Percentiles rank a stretch among this genome's conserved stretches.
These are phyloP conservation scores for Sphaerulina populicola DNA, from an alignment of 2,329 filamentous ascomycete genomes.

Conservation along the genomic window DNA sequence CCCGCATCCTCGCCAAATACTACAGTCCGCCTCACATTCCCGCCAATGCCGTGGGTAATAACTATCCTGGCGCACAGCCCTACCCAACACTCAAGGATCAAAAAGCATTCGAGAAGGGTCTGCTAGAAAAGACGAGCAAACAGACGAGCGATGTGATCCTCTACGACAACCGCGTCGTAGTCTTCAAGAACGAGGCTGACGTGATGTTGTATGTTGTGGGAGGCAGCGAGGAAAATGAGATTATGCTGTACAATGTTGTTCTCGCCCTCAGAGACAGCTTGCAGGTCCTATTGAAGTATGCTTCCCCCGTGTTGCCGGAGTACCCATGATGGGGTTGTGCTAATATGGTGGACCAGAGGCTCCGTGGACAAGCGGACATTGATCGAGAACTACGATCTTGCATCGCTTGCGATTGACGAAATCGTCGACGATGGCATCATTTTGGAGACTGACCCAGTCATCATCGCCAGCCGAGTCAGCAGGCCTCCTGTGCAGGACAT, in stretches of 20 bases:
- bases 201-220: constrained; percentile 95
- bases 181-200: constrained; percentile 97
- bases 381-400: constrained; percentile 96
- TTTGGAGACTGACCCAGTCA: constrained; percentile 90
- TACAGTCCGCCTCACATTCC: constrained; percentile 60
- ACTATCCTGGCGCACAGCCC: constrained; percentile 60
- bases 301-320: constrained; percentile 8
- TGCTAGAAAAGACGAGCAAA: constrained; percentile 92
- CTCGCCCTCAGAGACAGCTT: constrained; percentile 83
- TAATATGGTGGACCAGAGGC: constrained; percentile 51
- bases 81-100: constrained; percentile 88
- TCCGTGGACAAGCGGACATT: constrained; percentile 96
- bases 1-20: constrained; percentile 90
- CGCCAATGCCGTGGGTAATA: constrained; percentile 47
- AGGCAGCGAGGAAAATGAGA: constrained; percentile 87
- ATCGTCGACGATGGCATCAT: constrained; percentile 94
- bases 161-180: constrained; percentile 90
- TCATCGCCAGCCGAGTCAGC: constrained; percentile 86
- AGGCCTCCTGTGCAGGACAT: constrained; percentile 84
- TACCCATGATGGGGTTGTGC: background rate
- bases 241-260: constrained; percentile 85
- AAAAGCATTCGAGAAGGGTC: constrained; percentile 91
- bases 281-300: constrained; percentile 84
- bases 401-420: constrained; percentile 89
- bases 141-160: constrained; percentile 92